Evolutionary conservation across 164 flowering plant species (phyloP), one percentile per base, ranked within the genome.

Genomic region (Hamamelis virginiana): DNA sequence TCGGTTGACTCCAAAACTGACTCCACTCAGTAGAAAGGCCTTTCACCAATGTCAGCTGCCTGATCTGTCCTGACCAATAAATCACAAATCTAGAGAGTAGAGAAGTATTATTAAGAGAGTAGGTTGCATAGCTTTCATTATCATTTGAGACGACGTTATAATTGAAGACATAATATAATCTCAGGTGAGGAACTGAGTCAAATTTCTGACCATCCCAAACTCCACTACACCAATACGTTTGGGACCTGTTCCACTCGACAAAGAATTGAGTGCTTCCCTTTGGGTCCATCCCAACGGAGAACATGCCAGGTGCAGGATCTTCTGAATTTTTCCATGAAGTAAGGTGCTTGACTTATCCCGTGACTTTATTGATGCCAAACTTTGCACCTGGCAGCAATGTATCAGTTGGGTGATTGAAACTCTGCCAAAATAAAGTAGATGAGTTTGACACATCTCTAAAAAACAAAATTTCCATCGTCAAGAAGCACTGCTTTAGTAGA

Each of bases 331-430:
- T 63, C 66, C 66, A 63, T 18, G 66, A 63, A 21, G 27, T 12
- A 11, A 44, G 26, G 28, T 23, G 16, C 26, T 47, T 33, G 15
- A 12, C 19, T 2, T n/a, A 21, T 5, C 16, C 18, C n/a, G 27
- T 44, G 14, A 3, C 27, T 50, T 63, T 63, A 18, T 63, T 14
- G 15, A 44, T 11, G 14, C 65, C 65, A 21, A 62, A 27, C 26
- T 45, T 63, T 9, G 9, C 19, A n/a, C 66, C 66, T 1, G 66
- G 66, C 6, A 63, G 51, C 52, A 26, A 63, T 44, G 66, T 44
- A 8, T 44, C 51, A 33, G 41, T 33, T 33, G 41, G 41, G 41
- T 33, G 41, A 33, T 33, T 6, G 41, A 33, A 33, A 33, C 52
- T 44, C 27, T 63, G 51, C 66, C 66, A 63, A 15, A 63, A 2